Percentiles rank a stretch among this genome's conserved stretches.
phyloP scores from a whole-genome alignment of 768 basidiomycete genomes.

The Xerocomellus amylosporus region DNA sequence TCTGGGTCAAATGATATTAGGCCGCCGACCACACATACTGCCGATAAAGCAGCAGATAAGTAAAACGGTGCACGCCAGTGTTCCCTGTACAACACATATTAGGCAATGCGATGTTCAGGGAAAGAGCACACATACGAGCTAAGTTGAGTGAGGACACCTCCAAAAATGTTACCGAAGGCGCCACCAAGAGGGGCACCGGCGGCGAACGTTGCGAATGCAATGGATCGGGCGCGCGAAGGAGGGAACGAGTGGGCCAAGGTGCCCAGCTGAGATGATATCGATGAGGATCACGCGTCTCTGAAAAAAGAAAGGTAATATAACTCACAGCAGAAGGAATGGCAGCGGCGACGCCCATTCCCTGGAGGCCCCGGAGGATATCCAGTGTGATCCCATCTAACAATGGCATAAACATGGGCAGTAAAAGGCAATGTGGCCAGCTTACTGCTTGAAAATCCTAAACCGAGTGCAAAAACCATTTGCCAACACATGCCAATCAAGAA shows the following conservation, averaged over 20 bases:
- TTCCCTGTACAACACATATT: constrained; percentile 8
- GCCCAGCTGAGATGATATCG: constrained; percentile 51
- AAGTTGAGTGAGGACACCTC: constrained; percentile 68
- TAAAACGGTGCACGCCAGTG: constrained; percentile 73
- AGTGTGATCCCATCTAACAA: constrained; percentile 54
- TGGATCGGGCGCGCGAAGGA: constrained; percentile 58
- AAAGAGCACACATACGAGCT: constrained; percentile 29
- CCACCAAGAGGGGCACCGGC: constrained; percentile 84
- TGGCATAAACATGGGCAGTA: background rate
- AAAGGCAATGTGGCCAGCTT: constrained; percentile 3
- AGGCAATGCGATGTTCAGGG: background rate
- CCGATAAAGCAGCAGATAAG: constrained; percentile 55
- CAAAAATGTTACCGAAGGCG: constrained; percentile 64
- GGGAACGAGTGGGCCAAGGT: constrained; percentile 82
- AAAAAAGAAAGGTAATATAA: constrained; percentile 1
- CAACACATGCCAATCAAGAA: constrained; percentile 61
- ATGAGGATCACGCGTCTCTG: background rate
- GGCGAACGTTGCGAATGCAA: constrained; percentile 80
- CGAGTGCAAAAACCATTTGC: constrained; percentile 57
- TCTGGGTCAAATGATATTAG: constrained; percentile 64
- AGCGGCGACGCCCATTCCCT: constrained; percentile 80
- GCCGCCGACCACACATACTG: constrained; percentile 50
- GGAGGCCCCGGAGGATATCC: constrained; percentile 69
- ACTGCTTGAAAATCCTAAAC: constrained; percentile 62
- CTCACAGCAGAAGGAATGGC: constrained; percentile 69